Conservation (phyloP, 1,284 basidiomycete species). For the Cystobasidium sp. region DNA sequence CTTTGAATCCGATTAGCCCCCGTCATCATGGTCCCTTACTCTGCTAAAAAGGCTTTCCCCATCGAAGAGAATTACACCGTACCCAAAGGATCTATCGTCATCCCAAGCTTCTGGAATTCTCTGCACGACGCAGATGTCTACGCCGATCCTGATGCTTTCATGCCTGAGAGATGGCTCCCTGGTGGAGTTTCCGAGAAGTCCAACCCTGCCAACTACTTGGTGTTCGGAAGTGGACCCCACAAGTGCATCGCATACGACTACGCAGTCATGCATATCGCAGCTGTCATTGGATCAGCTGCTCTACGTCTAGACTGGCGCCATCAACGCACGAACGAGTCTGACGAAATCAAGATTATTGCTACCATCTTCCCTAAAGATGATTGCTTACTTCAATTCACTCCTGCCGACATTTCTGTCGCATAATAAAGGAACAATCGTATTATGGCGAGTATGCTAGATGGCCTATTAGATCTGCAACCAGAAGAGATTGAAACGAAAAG, state of each 20-base stretch:
- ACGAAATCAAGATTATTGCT: constrained; percentile 66
- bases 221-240: constrained; percentile 58
- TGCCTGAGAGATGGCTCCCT: constrained; percentile 92
- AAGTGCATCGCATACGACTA: constrained; percentile 90
- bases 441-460: neutral
- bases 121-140: constrained; percentile 88
- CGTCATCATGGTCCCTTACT: constrained; percentile 82
- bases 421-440: neutral
- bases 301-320: constrained; percentile 88
- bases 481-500: too few relatives aligned
- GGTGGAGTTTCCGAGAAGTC: constrained; percentile 68
- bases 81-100: constrained; percentile 89
- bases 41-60: constrained; percentile 84
- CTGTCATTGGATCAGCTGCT: constrained; percentile 82
- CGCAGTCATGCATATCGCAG: constrained; percentile 86
- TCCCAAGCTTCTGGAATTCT: constrained; percentile 87
- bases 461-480: neutral
- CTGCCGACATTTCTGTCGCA: constrained; percentile 1
- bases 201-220: constrained; percentile 92
- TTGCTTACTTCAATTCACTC: constrained; percentile 72
- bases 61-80: constrained; percentile 89
- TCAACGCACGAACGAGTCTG: constrained; percentile 74
- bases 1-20: constrained; percentile 43
- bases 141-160: constrained; percentile 80
- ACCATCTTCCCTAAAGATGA: constrained; percentile 91